phyloP scores from a whole-genome alignment of 352 stramenopile genomes.

The Phytophthora podocarpi region DNA sequence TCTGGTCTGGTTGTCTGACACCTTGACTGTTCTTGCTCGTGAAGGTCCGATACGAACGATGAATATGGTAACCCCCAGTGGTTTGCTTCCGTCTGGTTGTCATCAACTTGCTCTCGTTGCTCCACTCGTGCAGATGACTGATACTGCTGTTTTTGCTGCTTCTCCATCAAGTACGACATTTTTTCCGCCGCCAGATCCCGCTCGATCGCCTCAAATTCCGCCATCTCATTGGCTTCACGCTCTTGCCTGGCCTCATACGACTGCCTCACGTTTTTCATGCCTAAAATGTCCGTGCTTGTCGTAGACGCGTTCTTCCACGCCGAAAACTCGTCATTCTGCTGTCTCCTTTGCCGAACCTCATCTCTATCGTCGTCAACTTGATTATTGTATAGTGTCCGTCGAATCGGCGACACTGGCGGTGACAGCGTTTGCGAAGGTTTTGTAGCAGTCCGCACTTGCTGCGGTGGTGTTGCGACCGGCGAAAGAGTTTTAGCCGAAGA shows the following conservation, averaged over 20 bases:
- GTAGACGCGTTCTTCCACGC: conserved; percentile 36
- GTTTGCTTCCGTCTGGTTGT: conserved; percentile 11
- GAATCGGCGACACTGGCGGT: conserved; percentile 22
- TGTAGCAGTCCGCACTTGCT: conserved; percentile 7
- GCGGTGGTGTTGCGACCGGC: conserved; percentile 11
- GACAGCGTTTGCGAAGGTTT: conserved; percentile 19
- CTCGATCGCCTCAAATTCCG: conserved; percentile 81
- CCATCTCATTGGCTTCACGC: conserved; percentile 74
- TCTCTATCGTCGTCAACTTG: background rate
- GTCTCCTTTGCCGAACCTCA: background rate
- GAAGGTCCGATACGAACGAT: conserved; percentile 32
- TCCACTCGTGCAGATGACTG: background rate
- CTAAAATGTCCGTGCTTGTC: conserved; percentile 61
- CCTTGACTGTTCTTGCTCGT: conserved; percentile 26
- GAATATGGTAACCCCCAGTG: conserved; percentile 29
- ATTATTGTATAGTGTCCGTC: conserved; percentile 3
- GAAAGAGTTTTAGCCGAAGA: conserved; percentile 26
- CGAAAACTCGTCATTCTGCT: conserved; percentile 7
- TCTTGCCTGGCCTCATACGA: conserved; percentile 63
- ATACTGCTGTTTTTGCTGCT: conserved; percentile 26
- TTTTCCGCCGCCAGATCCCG: conserved; percentile 67
- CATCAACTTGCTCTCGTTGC: conserved; percentile 7
- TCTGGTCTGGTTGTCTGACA: conserved; percentile 4
- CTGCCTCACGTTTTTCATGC: conserved; percentile 52
- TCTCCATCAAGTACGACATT: conserved; percentile 56